phyloP scores from a whole-genome alignment of 306 rosid genomes.

The Quercus bicolor region DNA sequence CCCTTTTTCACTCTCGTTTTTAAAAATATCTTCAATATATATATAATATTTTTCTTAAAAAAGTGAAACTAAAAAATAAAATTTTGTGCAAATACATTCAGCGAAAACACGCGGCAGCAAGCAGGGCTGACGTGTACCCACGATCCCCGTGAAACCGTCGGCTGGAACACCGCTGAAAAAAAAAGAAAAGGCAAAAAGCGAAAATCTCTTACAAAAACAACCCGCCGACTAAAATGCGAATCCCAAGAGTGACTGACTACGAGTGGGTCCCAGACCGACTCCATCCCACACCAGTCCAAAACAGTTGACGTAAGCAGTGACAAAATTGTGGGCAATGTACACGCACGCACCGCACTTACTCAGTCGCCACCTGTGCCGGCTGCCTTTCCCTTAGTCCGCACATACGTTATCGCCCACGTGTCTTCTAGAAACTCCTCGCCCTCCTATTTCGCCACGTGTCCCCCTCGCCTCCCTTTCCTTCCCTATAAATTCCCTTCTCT shows the following conservation, averaged over 20 bases:
- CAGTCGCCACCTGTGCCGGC: conserved; percentile 45
- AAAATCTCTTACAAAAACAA: conserved; percentile 3
- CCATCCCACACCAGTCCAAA: conserved; percentile 43
- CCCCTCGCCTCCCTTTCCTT: fast-evolving
- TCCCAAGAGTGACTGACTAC: neutral
- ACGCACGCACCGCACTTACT: conserved; percentile 44
- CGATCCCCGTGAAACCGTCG: conserved; percentile 19
- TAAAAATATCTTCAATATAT: too few species aligned
- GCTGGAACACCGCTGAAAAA: neutral
- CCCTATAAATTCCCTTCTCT: conserved; percentile 49
- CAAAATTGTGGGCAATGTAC: conserved; percentile 48
- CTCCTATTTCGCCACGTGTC: conserved; percentile 46
- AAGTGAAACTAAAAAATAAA: neutral
- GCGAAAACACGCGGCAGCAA: conserved; percentile 11
- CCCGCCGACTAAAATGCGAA: conserved; percentile 43
- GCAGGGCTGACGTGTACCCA: conserved; percentile 15
- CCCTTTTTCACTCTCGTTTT: too few species aligned
- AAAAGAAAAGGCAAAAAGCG: too few species aligned
- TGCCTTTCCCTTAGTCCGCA: conserved; percentile 2
- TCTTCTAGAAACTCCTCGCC: conserved; percentile 40
- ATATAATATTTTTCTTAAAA: too few species aligned
- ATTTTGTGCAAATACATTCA: conserved; percentile 20
- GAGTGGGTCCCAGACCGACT: conserved; percentile 36
- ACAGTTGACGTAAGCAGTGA: conserved; percentile 78
- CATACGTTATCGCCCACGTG: conserved; percentile 70